A percentile compares a stretch with the other conserved stretches of the same genome.
Conservation (phyloP, 768 basidiomycete genomes). For the Myochromella boudieri region DNA sequence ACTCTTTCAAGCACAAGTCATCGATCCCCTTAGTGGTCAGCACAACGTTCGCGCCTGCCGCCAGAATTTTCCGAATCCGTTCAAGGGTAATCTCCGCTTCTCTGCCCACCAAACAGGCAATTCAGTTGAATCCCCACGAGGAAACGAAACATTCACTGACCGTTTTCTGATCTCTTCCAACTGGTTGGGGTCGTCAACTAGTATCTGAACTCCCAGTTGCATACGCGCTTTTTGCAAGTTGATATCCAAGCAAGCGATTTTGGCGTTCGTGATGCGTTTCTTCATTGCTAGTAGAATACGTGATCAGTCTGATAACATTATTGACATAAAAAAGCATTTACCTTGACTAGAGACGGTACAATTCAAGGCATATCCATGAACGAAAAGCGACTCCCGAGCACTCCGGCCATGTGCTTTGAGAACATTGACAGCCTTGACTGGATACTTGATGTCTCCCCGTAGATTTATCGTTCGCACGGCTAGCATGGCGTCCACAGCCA, state of each 20-base stretch:
- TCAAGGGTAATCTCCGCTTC: constrained; percentile 97
- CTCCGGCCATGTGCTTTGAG: constrained; percentile 97
- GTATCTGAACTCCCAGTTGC: constrained; percentile 97
- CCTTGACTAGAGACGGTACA: constrained; percentile 99
- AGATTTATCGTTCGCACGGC: constrained; percentile 93
- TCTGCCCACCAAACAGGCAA: constrained; percentile 38
- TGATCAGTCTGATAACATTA: background rate
- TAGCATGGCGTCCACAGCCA: constrained; percentile 99
- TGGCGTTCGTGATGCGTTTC: constrained; percentile 87
- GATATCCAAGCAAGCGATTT: constrained; percentile 98
- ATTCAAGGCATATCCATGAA: constrained; percentile 96
- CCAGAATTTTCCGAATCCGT: constrained; percentile 93
- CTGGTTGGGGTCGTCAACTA: constrained; percentile 95
- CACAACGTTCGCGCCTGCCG: constrained; percentile 94
- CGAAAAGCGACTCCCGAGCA: constrained; percentile 91
- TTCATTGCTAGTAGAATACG: constrained; percentile 78
- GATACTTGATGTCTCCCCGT: constrained; percentile 96
- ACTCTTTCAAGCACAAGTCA: constrained; percentile 96
- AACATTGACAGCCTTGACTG: constrained; percentile 98
- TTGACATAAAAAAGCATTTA: constrained; percentile 31
- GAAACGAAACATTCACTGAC: constrained; percentile 38
- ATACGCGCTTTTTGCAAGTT: constrained; percentile 95
- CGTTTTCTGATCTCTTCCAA: constrained; percentile 94
- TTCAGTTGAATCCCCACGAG: background rate
- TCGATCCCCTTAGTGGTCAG: constrained; percentile 99